phyloP scores from a whole-genome alignment of 306 rosid genomes.

The Lathyrus sativus region DNA sequence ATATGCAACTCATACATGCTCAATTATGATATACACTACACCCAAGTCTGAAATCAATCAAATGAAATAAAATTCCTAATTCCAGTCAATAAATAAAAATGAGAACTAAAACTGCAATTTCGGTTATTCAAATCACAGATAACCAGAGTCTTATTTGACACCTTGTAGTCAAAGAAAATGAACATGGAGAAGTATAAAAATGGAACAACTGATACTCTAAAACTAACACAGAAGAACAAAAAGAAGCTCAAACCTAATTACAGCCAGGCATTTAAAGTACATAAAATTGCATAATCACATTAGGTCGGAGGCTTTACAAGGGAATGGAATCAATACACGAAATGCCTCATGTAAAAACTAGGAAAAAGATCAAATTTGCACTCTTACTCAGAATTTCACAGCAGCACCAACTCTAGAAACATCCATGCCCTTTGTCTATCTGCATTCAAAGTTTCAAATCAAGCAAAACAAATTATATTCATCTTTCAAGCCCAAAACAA shows the following conservation, averaged over 20 bases:
- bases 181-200: background rate
- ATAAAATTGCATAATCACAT: slow-evolving; percentile 28
- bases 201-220: slow-evolving; percentile 28
- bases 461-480: background rate
- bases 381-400: slow-evolving; percentile 29
- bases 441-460: slow-evolving; percentile 14
- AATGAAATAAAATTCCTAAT: background rate
- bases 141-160: slow-evolving; percentile 19
- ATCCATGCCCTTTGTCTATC: slow-evolving; percentile 28
- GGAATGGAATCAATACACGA: slow-evolving; percentile 19
- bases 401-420: slow-evolving; percentile 22
- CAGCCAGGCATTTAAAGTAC: slow-evolving; percentile 8
- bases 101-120: slow-evolving; percentile 4
- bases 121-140: background rate
- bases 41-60: background rate
- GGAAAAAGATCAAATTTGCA: slow-evolving; percentile 12
- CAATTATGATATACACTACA: background rate
- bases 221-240: background rate
- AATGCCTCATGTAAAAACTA: background rate
- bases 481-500: background rate
- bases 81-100: background rate
- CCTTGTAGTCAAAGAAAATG: background rate
- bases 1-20: slow-evolving; percentile 5
- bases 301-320: slow-evolving; percentile 31
- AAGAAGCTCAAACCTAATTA: slow-evolving; percentile 25